Evolutionary conservation across 2,329 filamentous ascomycete genomes (phyloP), one percentile per base, ranked within the genome.

Genomic region (Cryphonectria parasitica): DNA sequence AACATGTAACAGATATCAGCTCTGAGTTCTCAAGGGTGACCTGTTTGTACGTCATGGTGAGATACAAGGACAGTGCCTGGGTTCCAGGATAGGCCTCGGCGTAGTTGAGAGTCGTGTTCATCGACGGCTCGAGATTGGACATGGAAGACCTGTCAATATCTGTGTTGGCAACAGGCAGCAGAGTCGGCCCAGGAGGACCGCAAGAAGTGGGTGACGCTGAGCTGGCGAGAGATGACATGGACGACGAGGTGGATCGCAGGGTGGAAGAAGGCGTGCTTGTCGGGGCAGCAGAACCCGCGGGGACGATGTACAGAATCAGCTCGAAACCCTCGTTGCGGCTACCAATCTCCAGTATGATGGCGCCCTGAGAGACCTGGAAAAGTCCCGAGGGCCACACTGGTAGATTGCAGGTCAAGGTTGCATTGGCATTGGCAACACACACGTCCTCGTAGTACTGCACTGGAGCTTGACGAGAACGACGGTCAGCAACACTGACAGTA

Each of bases 51-150:
- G 34, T 13, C 58, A 61, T 61, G 56, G 25, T 61, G 28, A 61
- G 19, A n/a, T 61, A 61, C 17, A 61, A n/a, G 11, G 58, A 61
- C 17, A 61, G 28, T 3, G 58, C 58, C 25, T 61, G 25, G 58
- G 58, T 61, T 22, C 58, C 25, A 61, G 58, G 58, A 25, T 61
- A 61, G 7, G 25, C 34, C 58, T 61, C 58, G 6, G 58, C 58
- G n/a, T 61, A 61, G 34, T 61, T 61, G 28, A 61, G 58, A 28
- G 60, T 36, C 22, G 60, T 25, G 39, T 63, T 31, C 19, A 63
- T 36, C 11, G 60, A 22, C 60, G 60, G 64, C 10, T 34, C 39
- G 17, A 66, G 64, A 22, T 54, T 54, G n/a, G 52, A 54, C 7
- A 54, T 28, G n/a, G n/a, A 54, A 54, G 52, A 54, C n/a, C n/a